Base-by-base conservation (phyloP, 2,329 filamentous ascomycete genomes). In the Fusarium protoensiforme region DNA sequence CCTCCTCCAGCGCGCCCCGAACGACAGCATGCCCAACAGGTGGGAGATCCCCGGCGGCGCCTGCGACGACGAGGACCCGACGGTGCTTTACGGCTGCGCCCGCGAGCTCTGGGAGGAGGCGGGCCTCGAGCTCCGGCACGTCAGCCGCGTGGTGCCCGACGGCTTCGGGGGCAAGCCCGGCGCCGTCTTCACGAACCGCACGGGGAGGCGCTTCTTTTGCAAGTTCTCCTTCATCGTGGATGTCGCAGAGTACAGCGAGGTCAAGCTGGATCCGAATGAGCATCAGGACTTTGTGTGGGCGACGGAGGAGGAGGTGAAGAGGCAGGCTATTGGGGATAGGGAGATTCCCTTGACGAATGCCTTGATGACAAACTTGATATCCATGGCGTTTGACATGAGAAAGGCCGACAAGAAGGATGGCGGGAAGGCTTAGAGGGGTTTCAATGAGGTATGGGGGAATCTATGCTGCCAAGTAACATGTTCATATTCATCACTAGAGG, bases 11-110 rank as follows among this genome's bases (percentile, higher is more conserved):
- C 85, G 86, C 75, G 83, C 85, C 31, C 69, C 81, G 7, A 78
- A 82, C 71, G 85, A 87, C 77, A 84, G 78, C 62, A 83, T 84
- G 78, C 86, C 86, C 4, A 77, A 82, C 64, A 77, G 72, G 5
- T 88, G 87, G 87, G 87, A 89, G 66, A 69, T 83, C 1, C 86
- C 87, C 1, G 87, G 87, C 24, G 87, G 87, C n/a, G 83, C 80
- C 1, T 83, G 83, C 43, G 87, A 88, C 58, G 59, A 76, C 0
- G 77, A 78, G 1, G 86, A 88, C 68, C 51, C 68, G 7, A 84
- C 76, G 14, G 80, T 88, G 6, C 78, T 88, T 5, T 73, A 82
- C 54, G 83, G 81, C 18, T 83, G 82, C n/a, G 84, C 82, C 18
- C 81, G 87, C 18, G 87, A 89, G 78, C 79, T 88, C 3, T 81